phyloP scores from a whole-genome alignment of 768 basidiomycete species.

The Lactarius psammicola region DNA sequence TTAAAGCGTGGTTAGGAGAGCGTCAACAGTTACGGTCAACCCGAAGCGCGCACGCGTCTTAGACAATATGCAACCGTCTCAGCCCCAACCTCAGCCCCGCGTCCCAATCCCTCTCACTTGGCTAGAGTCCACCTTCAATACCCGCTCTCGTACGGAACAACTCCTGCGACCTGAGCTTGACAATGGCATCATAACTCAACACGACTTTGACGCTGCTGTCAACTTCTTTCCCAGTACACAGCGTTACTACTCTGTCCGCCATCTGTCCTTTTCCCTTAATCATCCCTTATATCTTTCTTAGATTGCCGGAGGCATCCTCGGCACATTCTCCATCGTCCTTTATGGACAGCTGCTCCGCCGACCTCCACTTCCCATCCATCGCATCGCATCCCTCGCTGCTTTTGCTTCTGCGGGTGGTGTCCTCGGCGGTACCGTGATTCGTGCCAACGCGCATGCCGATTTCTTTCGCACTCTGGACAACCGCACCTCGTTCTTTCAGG shows the following conservation, averaged over 20 bases:
- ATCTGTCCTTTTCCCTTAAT: conserved; percentile 20
- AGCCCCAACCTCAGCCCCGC: conserved; percentile 15
- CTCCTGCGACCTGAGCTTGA: conserved; percentile 55
- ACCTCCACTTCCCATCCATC: conserved; percentile 34
- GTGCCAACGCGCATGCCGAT: conserved; percentile 33
- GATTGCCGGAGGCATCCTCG: conserved; percentile 32
- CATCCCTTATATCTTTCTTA: conserved; percentile 24
- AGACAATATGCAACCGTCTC: conserved; percentile 5
- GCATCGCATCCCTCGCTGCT: conserved; percentile 32
- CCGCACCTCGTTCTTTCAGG: conserved; percentile 35
- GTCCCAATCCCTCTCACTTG: conserved; percentile 39
- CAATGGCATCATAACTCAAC: conserved; percentile 46
- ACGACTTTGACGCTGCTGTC: conserved; percentile 57
- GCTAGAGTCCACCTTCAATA: conserved; percentile 47
- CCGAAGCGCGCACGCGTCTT: conserved; percentile 13
- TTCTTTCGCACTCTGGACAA: conserved; percentile 37
- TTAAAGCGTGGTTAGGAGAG: conserved; percentile 1
- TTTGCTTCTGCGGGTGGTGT: conserved; percentile 35
- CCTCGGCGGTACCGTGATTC: conserved; percentile 35
- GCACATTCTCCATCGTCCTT: conserved; percentile 33
- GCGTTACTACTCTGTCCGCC: conserved; percentile 46
- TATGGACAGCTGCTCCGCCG: conserved; percentile 33
- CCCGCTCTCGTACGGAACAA: conserved; percentile 42
- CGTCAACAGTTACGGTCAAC: not conserved
- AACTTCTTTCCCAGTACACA: conserved; percentile 52